These are phyloP conservation scores for Cutaneotrichosporon mucoides DNA, from an alignment of 1,284 basidiomycete genomes.

Conservation along the genomic window DNA sequence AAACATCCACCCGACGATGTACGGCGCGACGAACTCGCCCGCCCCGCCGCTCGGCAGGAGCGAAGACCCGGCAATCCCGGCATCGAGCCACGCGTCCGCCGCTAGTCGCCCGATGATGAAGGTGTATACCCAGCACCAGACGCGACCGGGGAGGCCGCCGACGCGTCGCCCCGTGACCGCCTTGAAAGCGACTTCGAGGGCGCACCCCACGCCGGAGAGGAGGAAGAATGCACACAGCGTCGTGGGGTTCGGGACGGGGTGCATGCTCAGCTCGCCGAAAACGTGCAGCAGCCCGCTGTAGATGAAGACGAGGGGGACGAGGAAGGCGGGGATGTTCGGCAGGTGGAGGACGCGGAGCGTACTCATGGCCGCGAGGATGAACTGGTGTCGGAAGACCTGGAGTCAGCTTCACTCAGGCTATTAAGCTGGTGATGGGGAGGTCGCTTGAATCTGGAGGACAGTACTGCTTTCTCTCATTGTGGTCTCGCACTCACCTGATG, in stretches of 20 bases:
- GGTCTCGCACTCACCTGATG: slow-evolving; percentile 41
- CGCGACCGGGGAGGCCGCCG: slow-evolving; percentile 32
- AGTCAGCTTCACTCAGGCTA: not conserved
- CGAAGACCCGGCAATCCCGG: slow-evolving; percentile 7
- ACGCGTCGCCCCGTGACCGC: slow-evolving; percentile 31
- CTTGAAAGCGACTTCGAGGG: slow-evolving; percentile 15
- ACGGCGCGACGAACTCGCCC: slow-evolving; percentile 4
- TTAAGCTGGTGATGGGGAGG: no score
- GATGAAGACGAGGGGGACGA: slow-evolving; percentile 37
- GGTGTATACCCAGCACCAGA: slow-evolving; percentile 27
- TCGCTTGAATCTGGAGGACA: no score
- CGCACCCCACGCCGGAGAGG: slow-evolving; percentile 33
- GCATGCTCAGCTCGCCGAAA: slow-evolving; percentile 36
- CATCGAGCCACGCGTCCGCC: slow-evolving; percentile 36
- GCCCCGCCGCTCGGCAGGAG: slow-evolving; percentile 5
- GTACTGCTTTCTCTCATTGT: no score
- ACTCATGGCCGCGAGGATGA: slow-evolving; percentile 34
- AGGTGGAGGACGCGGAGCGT: slow-evolving; percentile 24
- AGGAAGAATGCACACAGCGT: slow-evolving; percentile 38
- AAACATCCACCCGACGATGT: not conserved
- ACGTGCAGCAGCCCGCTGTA: slow-evolving; percentile 43
- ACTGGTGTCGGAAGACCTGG: slow-evolving; percentile 32
- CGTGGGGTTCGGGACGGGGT: slow-evolving; percentile 32
- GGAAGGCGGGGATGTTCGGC: slow-evolving; percentile 20
- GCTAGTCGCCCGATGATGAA: slow-evolving; percentile 29